Evolutionary conservation across 139 green algal species (phyloP).

Genomic region (Chlorella sp.): DNA sequence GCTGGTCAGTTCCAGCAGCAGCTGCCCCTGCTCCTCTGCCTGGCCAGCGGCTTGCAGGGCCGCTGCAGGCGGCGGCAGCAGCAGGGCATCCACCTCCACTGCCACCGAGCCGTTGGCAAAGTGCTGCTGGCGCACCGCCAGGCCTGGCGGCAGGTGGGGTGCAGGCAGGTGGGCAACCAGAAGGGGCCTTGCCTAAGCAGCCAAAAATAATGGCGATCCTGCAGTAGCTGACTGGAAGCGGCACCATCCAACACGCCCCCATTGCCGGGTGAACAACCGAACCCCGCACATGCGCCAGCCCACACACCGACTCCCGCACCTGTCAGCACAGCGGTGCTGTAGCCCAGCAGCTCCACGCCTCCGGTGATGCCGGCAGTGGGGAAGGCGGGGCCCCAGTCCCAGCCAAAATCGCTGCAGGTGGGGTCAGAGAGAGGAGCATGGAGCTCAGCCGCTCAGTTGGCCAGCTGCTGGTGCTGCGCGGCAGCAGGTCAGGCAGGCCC

Average conservation of each 20-base stretch:
- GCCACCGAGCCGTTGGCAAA: conserved; percentile 25
- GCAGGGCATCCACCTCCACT: conserved; percentile 19
- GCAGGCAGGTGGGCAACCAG: not conserved
- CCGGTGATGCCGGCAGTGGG: conserved; percentile 69
- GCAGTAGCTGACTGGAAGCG: too few relatives aligned
- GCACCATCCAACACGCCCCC: too few relatives aligned
- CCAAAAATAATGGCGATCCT: too few relatives aligned
- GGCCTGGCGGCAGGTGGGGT: not conserved
- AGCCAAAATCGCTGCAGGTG: conserved; percentile 42
- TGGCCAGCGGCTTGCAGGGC: not conserved
- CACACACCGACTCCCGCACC: not conserved
- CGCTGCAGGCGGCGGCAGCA: conserved; percentile 7
- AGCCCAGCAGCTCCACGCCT: conserved; percentile 49
- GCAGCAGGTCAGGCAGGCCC: too few relatives aligned
- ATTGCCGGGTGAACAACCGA: too few relatives aligned
- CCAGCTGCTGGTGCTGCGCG: too few relatives aligned
- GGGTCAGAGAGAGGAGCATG: too few relatives aligned
- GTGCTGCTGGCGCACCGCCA: conserved; percentile 38
- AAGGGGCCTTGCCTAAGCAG: too few relatives aligned
- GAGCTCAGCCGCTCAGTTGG: too few relatives aligned
- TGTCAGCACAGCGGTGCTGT: conserved; percentile 26
- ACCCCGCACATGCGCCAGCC: too few relatives aligned
- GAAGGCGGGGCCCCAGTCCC: conserved; percentile 87
- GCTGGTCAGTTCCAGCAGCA: conserved; percentile 14
- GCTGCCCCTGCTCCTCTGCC: conserved; percentile 4